Base-by-base conservation (phyloP, 345 rosid species). In the Salix arbutifolia region DNA sequence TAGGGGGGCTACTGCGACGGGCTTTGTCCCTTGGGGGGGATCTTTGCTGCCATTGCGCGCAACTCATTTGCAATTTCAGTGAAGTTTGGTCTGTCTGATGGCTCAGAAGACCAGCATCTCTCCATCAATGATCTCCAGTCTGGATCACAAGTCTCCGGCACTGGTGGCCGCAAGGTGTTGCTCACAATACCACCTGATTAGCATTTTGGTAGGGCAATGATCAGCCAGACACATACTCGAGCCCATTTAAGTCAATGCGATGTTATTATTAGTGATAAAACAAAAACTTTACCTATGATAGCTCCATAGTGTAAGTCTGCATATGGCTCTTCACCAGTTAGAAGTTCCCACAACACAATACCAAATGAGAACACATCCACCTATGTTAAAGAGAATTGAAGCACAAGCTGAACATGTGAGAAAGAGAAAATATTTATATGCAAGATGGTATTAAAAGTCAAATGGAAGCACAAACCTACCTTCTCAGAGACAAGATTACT, bases 91-190 rank as follows among this genome's bases (percentile, higher is more conserved):
- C 95, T 89, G 73, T 88, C 92, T 18, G 86, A 68, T 58, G 89
- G 91, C 62, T 91, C 95, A 7, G 95, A 30, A 35, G 91, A 84
- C 92, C 95, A 89, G 82, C 95, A 91, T 67, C 92, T 85, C 79
- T 91, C 95, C 91, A 89, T 91, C 76, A 91, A 75, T 17, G 88
- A 86, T 78, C 80, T 87, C 95, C 95, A 91, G 14, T 87, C 91
- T 0, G 76, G 78, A 31, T 89, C 90, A 64, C 90, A 89, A 33
- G 82, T 75, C 78, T 85, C 92, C 0, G 90, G 95, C 74, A 91
- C 84, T 0, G 72, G 65, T 0, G 92, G 95, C 56, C 95, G 81
- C 79, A 91, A 80, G 12, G 95, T 91, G 67, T 91, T 91, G 88
- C 86, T 89, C 73, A 91, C 90, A 1, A 91, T 88, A 71, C 94